These are phyloP conservation scores for Zygoascus bituminiphila DNA, from an alignment of 805 yeast species.

Conservation along the genomic window DNA sequence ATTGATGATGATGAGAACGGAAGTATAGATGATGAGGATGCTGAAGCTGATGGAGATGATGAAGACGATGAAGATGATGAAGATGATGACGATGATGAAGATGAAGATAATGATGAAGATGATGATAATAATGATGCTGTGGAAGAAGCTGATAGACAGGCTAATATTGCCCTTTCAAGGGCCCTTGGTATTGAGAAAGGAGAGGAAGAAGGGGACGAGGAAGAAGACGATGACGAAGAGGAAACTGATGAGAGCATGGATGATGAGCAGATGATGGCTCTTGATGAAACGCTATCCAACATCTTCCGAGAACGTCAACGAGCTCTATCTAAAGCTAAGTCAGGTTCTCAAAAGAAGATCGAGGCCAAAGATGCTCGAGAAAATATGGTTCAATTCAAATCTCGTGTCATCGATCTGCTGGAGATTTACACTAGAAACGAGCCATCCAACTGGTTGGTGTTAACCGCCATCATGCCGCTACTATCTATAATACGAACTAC, in stretches of 20 bases:
- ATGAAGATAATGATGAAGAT: conserved; percentile 28
- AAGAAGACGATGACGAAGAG: conserved; percentile 43
- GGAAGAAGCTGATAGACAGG: conserved; percentile 31
- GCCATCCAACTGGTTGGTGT: conserved; percentile 32
- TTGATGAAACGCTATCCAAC: conserved; percentile 73
- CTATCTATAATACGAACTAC: conserved; percentile 57
- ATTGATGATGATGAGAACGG: conserved; percentile 41
- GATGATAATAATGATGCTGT: conserved; percentile 32
- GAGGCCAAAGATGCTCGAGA: conserved; percentile 76
- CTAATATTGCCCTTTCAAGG: conserved; percentile 29
- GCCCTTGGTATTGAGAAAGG: conserved; percentile 17
- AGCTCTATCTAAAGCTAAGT: conserved; percentile 52
- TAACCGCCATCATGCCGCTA: conserved; percentile 47
- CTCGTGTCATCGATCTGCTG: conserved; percentile 66
- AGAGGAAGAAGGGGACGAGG: conserved; percentile 22
- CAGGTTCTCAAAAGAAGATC: conserved; percentile 33
- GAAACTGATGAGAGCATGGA: conserved; percentile 80
- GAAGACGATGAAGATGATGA: conserved; percentile 32
- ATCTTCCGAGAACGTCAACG: conserved; percentile 79
- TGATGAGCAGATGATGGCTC: conserved; percentile 93
- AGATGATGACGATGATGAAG: conserved; percentile 31
- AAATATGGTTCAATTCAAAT: conserved; percentile 70
- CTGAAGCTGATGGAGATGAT: conserved; percentile 28
- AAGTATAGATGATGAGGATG: conserved; percentile 31
- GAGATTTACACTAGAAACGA: conserved; percentile 49